Evolutionary conservation across 805 yeast genomes (phyloP).

Genomic region (Jamesozyma lodderae): DNA sequence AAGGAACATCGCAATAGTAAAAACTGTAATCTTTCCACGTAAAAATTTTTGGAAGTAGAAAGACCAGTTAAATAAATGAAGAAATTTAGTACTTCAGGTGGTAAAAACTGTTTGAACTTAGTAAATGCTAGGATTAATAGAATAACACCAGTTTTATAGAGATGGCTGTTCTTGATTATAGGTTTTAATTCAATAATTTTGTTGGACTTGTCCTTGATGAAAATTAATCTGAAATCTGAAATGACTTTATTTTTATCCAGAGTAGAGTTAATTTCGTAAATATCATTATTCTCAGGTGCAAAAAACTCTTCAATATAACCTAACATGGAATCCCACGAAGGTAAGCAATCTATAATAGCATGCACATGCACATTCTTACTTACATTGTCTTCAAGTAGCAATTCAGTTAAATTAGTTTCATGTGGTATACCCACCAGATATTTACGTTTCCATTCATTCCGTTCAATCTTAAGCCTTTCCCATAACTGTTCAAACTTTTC

Average conservation of each 20-base stretch:
- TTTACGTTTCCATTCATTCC: constrained; percentile 17
- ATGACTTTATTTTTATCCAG: constrained; percentile 18
- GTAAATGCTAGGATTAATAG: constrained; percentile 16
- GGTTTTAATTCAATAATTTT: constrained; percentile 7
- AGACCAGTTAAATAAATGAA: constrained; percentile 22
- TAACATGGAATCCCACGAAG: constrained; percentile 14
- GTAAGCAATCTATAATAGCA: constrained; percentile 12
- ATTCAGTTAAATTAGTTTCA: too few species aligned
- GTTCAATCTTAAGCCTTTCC: constrained; percentile 20
- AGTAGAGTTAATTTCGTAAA: constrained; percentile 8
- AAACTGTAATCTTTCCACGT: constrained; percentile 28
- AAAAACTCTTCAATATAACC: constrained; percentile 11
- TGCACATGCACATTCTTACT: constrained; percentile 6
- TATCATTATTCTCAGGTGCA: constrained; percentile 6
- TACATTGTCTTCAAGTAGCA: neutral
- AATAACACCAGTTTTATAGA: constrained; percentile 24
- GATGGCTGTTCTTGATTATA: constrained; percentile 16
- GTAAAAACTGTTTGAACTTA: constrained; percentile 11
- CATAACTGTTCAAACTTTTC: constrained; percentile 17
- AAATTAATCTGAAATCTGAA: constrained; percentile 14
- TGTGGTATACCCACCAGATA: constrained; percentile 5
- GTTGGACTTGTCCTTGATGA: constrained; percentile 7
- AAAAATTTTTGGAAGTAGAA: constrained; percentile 21
- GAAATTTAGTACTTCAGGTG: constrained; percentile 15
- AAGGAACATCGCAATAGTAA: constrained; percentile 14